Conservation (phyloP, 257 asterid genomes). For the Rhazya stricta region DNA sequence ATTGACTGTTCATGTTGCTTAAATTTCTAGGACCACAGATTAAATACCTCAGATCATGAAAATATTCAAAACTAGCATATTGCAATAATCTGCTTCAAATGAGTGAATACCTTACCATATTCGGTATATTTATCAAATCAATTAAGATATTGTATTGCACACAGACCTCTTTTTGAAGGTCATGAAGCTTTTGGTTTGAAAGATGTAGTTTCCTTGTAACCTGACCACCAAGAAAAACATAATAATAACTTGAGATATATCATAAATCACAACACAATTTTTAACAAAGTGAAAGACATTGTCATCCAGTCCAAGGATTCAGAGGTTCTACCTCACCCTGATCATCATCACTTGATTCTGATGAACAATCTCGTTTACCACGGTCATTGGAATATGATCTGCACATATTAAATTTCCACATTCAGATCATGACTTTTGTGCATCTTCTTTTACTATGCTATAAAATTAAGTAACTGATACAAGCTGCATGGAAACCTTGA, state of each 20-base stretch:
- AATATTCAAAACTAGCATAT: background rate
- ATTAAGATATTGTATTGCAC: background rate
- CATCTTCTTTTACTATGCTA: conserved; percentile 2
- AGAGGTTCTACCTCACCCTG: conserved; percentile 46
- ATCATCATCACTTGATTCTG: conserved; percentile 46
- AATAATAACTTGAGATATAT: conserved; percentile 11
- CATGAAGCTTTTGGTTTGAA: conserved; percentile 57
- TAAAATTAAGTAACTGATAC: conserved; percentile 3
- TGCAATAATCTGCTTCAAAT: conserved; percentile 1
- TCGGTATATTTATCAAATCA: background rate
- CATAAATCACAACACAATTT: background rate
- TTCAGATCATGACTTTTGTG: conserved; percentile 17
- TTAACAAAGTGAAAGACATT: conserved; percentile 8
- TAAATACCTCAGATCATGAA: background rate
- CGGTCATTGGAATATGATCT: conserved; percentile 48
- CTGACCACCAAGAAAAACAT: conserved; percentile 34
- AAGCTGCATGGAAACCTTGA: background rate
- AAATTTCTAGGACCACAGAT: background rate
- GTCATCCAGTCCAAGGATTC: conserved; percentile 10
- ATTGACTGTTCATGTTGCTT: background rate
- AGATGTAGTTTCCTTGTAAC: conserved; percentile 37
- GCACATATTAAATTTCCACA: conserved; percentile 22
- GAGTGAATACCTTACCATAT: conserved; percentile 1
- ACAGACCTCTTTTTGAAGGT: conserved; percentile 63
- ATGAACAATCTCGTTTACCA: conserved; percentile 49